These are phyloP conservation scores for Tulasnella sp. DNA, from an alignment of 768 basidiomycete genomes.

Conservation along the genomic window DNA sequence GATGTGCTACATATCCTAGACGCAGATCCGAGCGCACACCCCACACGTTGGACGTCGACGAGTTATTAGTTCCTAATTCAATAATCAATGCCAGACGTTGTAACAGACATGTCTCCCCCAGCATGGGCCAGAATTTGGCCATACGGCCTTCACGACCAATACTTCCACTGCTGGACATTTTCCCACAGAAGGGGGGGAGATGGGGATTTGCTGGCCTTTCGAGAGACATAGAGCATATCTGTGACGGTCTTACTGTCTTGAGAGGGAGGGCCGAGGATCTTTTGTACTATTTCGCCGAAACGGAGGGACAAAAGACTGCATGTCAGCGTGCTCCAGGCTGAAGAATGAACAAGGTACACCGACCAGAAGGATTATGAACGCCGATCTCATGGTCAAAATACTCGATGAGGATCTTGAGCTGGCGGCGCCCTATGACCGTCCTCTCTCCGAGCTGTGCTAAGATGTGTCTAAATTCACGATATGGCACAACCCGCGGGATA, in stretches of 20 bases:
- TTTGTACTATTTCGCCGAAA: neutral
- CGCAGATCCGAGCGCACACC: too few species aligned
- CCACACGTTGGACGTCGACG: too few species aligned
- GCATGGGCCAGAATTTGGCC: too few species aligned
- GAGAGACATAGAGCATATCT: neutral
- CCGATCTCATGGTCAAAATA: neutral
- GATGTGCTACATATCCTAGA: too few species aligned
- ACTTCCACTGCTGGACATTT: too few species aligned
- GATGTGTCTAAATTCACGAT: neutral
- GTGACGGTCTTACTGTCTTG: neutral
- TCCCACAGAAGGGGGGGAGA: too few species aligned
- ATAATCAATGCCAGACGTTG: too few species aligned
- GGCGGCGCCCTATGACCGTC: constrained; percentile 11
- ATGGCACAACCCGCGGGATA: neutral
- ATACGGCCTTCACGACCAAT: too few species aligned
- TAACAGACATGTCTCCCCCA: too few species aligned
- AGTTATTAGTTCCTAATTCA: too few species aligned
- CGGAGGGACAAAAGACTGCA: neutral
- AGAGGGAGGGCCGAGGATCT: neutral
- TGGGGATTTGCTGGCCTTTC: neutral
- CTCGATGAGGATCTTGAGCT: neutral
- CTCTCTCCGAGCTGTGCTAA: constrained; percentile 1
- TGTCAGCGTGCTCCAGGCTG: neutral
- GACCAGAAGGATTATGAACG: neutral
- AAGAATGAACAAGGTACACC: neutral